Base-by-base conservation (phyloP, 2,329 filamentous ascomycete species). In the Talaromyces sp. region DNA sequence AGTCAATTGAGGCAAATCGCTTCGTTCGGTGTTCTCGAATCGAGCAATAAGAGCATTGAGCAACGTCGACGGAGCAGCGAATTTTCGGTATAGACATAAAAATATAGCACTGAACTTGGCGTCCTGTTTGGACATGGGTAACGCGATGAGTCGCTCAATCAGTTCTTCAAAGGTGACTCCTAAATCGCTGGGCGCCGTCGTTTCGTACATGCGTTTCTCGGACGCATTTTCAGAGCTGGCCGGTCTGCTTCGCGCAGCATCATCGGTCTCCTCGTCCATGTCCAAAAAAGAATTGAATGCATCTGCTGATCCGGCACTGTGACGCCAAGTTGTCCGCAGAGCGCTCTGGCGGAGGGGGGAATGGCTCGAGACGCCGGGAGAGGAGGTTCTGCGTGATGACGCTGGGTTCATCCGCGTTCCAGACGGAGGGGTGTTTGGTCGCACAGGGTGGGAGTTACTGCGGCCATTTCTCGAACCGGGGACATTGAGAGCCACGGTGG, bases 61-160 rank as follows among this genome's bases (percentile, higher is more conserved):
- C 4, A 99, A 80, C 63, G 88, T 83, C 9, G 83, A 82, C 0
- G 94, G 94, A 1, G 92, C 84, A 3, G 91, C 89, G 70, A 99
- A 97, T 71, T 94, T 95, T 62, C 94, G 88, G 74, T 97, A 97
- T 13, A 97, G 79, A 63, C 93, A 96, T 31, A 97, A 80, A 67
- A 97, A 97, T 17, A 96, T 86, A 45, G 91, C 85, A 1, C 84
- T 83, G 69, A 97, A 99, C 72, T 96, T 96, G 59, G 84, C 82
- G 69, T 97, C 94, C n/a, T 87, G 82, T 68, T 90, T 91, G 28
- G 89, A 91, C 77, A 93, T 87, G 36, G 89, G 89, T 61, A 89
- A 83, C 0, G 87, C 83, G 22, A 97, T 80, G 40, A 99, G 81
- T n/a, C 91, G 87, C 72, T 96, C 91, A 19, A 97, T 90, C 4